Conservation (phyloP, 2,329 filamentous ascomycete genomes). For the Aspergillus proliferans region DNA sequence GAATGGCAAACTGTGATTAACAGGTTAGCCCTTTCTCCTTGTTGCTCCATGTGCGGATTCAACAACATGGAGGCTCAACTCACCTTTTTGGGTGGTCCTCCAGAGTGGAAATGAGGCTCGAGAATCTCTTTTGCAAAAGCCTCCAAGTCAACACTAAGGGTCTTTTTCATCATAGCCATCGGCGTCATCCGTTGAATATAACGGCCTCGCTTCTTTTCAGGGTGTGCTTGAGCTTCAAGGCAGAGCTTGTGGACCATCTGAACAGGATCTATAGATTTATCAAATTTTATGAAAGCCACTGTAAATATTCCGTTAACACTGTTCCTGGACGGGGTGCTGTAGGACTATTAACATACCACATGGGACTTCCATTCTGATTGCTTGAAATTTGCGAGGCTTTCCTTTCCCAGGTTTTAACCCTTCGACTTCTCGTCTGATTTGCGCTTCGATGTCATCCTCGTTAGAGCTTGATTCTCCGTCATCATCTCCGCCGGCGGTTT, state of each 20-base stretch:
- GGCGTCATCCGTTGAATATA: conserved; percentile 57
- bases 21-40: neutral
- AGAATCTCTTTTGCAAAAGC: conserved; percentile 53
- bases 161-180: conserved; percentile 52
- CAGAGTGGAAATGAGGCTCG: conserved; percentile 53
- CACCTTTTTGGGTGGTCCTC: conserved; percentile 48
- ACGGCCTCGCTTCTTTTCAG: conserved; percentile 49
- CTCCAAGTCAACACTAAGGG: conserved; percentile 52
- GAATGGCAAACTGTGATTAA: conserved; percentile 53
- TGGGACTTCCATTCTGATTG: conserved; percentile 50
- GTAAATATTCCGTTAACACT: neutral
- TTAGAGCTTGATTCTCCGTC: conserved; percentile 27
- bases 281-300: conserved; percentile 56
- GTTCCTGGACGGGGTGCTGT: neutral
- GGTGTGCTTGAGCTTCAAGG: conserved; percentile 47
- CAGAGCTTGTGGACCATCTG: conserved; percentile 55
- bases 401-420: conserved; percentile 45
- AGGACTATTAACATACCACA: conserved; percentile 24
- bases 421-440: conserved; percentile 54
- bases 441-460: conserved; percentile 54
- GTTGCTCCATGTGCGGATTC: too few relatives aligned
- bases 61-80: conserved; percentile 12
- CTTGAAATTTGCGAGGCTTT: conserved; percentile 44
- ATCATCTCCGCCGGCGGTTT: conserved; percentile 7
- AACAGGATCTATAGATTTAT: conserved; percentile 54